phyloP scores from a whole-genome alignment of 2,329 filamentous ascomycete species.

The Alternaria ethzedia region DNA sequence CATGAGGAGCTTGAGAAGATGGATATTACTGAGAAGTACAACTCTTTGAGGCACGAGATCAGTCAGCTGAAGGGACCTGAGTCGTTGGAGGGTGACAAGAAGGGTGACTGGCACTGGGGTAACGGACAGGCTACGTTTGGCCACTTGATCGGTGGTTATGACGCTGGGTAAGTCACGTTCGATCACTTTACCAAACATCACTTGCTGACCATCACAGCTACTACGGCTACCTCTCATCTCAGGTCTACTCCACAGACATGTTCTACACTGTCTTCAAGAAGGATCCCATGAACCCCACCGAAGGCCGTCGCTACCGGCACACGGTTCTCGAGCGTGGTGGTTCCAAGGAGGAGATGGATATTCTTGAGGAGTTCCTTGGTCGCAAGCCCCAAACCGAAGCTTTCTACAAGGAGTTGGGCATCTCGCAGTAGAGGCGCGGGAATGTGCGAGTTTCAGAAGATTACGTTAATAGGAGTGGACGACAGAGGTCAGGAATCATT shows the following conservation, averaged over 20 bases:
- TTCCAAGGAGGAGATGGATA: conserved; percentile 80
- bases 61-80: conserved; percentile 77
- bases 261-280: conserved; percentile 80
- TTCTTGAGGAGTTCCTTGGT: conserved; percentile 78
- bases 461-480: background rate
- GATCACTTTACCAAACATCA: background rate
- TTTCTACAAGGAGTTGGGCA: conserved; percentile 79
- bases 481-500: background rate
- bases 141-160: conserved; percentile 83
- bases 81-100: conserved; percentile 57
- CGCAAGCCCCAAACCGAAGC: conserved; percentile 77
- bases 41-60: conserved; percentile 74
- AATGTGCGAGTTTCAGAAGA: background rate
- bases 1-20: conserved; percentile 72
- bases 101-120: conserved; percentile 65
- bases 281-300: conserved; percentile 76
- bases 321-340: conserved; percentile 80
- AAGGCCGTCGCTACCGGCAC: conserved; percentile 78
- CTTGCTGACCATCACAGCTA: conserved; percentile 54
- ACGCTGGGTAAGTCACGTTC: conserved; percentile 64
- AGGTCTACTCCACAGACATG: conserved; percentile 87
- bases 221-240: conserved; percentile 70
- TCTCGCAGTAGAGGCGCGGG: conserved; percentile 27
- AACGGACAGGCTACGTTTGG: conserved; percentile 82
- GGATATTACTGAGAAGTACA: conserved; percentile 72